These are phyloP conservation scores for Pseudoturritis turrita DNA, from an alignment of 345 rosid genomes.

Conservation along the genomic window DNA sequence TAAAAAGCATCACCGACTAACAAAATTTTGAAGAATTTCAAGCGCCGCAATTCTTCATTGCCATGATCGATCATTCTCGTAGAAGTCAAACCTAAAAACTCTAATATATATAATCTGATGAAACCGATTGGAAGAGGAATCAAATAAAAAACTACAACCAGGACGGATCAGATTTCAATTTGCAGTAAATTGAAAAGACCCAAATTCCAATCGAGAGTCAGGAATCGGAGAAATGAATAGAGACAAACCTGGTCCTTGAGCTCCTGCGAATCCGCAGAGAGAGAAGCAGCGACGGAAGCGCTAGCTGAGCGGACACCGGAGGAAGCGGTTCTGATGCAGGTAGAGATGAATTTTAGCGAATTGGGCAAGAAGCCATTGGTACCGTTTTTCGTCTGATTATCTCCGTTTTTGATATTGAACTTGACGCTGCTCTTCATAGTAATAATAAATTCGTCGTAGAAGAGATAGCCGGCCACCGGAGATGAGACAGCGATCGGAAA, in stretches of 20 bases:
- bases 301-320: conserved; percentile 90
- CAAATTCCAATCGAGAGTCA: neutral
- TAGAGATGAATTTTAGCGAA: conserved; percentile 82
- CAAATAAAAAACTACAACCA: neutral
- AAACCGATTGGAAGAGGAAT: neutral
- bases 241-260: conserved; percentile 69
- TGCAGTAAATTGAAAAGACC: neutral
- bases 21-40: neutral
- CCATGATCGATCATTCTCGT: conserved; percentile 15
- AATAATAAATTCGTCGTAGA: neutral
- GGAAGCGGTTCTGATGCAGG: conserved; percentile 85
- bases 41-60: neutral
- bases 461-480: conserved; percentile 50
- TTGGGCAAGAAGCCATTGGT: conserved; percentile 59
- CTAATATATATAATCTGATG: neutral
- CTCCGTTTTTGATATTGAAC: conserved; percentile 32
- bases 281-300: conserved; percentile 80
- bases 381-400: conserved; percentile 31
- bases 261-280: conserved; percentile 53
- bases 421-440: conserved; percentile 64
- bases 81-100: conserved; percentile 15
- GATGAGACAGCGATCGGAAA: conserved; percentile 36
- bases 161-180: neutral
- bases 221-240: neutral
- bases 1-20: neutral